These are phyloP conservation scores for Nothopassalora personata DNA, from an alignment of 2,329 filamentous ascomycete species.

Conservation along the genomic window DNA sequence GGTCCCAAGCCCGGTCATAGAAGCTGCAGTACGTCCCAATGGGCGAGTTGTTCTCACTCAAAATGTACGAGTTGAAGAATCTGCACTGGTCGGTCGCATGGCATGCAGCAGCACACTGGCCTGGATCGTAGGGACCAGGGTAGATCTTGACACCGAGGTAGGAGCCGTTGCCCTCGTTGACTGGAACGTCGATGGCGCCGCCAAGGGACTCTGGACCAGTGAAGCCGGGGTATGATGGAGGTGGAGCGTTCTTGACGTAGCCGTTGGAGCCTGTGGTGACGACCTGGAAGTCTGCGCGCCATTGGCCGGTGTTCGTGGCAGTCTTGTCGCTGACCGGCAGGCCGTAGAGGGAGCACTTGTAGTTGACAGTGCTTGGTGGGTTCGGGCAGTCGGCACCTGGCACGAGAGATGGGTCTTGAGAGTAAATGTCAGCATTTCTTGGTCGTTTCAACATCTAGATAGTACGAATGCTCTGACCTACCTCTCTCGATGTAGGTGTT, in stretches of 20 bases:
- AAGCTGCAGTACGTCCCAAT: constrained; percentile 38
- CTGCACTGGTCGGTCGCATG: constrained; percentile 7
- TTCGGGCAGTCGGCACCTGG: constrained; percentile 32
- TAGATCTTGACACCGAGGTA: constrained; percentile 30
- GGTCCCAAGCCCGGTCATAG: constrained; percentile 27
- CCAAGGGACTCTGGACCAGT: constrained; percentile 28
- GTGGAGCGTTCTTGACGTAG: constrained; percentile 22
- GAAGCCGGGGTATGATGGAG: constrained; percentile 15
- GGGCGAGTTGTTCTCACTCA: constrained; percentile 35
- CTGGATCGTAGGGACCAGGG: constrained; percentile 17
- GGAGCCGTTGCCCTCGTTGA: constrained; percentile 20
- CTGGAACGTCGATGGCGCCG: constrained; percentile 34
- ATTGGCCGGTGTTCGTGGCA: constrained; percentile 34
- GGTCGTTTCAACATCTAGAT: not conserved
- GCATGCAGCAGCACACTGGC: constrained; percentile 16
- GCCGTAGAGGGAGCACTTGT: constrained; percentile 36
- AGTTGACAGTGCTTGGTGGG: constrained; percentile 31
- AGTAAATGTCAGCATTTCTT: not conserved
- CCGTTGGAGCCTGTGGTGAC: constrained; percentile 43
- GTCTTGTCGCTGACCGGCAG: constrained; percentile 25
- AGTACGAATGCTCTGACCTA: not conserved
- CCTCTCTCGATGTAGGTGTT: constrained; percentile 28
- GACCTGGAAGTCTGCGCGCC: constrained; percentile 33
- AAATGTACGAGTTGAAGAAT: constrained; percentile 38
- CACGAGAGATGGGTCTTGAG: constrained; percentile 28